These are phyloP conservation scores for Fusarium irregulare DNA, from an alignment of 2,329 filamentous ascomycete species.

Conservation along the genomic window DNA sequence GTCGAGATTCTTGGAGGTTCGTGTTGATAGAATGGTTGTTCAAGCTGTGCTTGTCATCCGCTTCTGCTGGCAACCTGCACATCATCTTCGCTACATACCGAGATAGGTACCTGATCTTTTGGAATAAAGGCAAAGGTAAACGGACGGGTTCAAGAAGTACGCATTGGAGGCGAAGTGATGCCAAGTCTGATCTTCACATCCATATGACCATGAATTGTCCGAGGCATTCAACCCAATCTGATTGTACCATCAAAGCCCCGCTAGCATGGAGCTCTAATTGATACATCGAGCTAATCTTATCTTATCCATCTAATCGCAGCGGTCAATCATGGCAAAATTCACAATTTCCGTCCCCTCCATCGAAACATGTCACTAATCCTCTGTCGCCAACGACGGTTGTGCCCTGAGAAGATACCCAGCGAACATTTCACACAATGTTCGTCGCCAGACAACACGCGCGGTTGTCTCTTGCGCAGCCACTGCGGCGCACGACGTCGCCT, in stretches of 20 bases:
- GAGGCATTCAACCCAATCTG: background rate
- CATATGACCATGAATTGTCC: background rate
- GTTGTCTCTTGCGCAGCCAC: constrained; percentile 20
- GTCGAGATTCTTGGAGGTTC: background rate
- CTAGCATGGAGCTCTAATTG: background rate
- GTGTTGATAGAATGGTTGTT: background rate
- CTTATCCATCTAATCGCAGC: constrained; percentile 37
- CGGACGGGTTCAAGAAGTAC: background rate
- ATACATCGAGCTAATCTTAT: background rate
- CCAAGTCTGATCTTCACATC: background rate
- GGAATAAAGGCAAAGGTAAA: background rate
- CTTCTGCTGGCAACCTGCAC: background rate
- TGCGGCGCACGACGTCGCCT: background rate
- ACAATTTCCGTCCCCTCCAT: constrained; percentile 30
- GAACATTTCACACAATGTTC: constrained; percentile 34
- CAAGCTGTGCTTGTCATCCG: no score
- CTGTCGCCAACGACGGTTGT: background rate
- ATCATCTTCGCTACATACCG: background rate
- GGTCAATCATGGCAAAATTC: constrained; percentile 37
- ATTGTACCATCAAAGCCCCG: background rate
- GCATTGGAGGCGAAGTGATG: background rate
- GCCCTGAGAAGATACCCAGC: background rate
- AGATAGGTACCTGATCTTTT: background rate
- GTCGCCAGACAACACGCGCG: constrained; percentile 28
- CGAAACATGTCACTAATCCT: background rate